Conservation (phyloP, 257 asterid genomes). For the Solanum clarkiae region DNA sequence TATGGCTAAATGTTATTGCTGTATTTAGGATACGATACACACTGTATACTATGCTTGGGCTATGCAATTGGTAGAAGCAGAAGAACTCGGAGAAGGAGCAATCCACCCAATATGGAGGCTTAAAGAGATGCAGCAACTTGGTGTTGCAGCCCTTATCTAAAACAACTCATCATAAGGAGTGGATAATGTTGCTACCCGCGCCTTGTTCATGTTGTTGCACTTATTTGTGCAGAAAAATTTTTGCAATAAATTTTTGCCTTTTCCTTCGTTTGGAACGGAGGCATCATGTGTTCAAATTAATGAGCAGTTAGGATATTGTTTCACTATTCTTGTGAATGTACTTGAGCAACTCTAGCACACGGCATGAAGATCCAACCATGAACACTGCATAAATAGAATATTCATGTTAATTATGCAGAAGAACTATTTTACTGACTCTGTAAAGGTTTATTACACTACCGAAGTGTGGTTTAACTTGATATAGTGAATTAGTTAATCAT, state of each 20-base stretch:
- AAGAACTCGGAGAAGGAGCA: conserved; percentile 66
- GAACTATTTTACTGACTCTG: background rate
- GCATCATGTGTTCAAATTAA: background rate
- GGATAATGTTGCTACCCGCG: background rate
- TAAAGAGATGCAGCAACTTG: conserved; percentile 85
- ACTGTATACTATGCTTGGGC: conserved; percentile 95
- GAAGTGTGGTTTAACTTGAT: background rate
- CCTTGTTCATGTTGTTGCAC: background rate
- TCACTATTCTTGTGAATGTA: background rate
- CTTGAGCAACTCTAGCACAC: background rate
- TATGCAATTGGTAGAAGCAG: conserved; percentile 77
- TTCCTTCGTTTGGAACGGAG: background rate
- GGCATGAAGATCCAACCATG: background rate
- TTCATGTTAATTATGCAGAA: background rate
- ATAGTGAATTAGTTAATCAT: background rate
- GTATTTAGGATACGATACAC: conserved; percentile 77
- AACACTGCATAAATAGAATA: background rate
- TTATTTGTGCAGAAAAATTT: background rate
- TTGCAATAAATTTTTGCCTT: background rate
- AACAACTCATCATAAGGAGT: background rate
- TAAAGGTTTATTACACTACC: background rate
- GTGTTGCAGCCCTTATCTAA: conserved; percentile 75
- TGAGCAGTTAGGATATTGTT: background rate
- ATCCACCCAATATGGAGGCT: conserved; percentile 79
- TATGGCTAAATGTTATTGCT: background rate